Conservation (phyloP, 495 filamentous ascomycete species). For the Pyrenopolyporus hunteri region DNA sequence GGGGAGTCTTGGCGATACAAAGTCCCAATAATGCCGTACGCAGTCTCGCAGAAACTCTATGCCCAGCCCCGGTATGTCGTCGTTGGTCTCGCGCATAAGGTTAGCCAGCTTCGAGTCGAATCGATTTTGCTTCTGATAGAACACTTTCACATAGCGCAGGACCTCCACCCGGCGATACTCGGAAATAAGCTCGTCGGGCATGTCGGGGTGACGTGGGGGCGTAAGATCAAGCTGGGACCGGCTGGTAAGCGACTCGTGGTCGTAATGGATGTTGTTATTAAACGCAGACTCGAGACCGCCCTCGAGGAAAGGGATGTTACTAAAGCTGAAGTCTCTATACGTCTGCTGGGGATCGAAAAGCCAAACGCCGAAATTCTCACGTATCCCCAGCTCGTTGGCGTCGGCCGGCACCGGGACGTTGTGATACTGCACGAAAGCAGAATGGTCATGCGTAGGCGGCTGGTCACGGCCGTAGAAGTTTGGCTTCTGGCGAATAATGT, state of each 20-base stretch:
- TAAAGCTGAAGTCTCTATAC: constrained; percentile 49
- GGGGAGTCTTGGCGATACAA: constrained; percentile 90
- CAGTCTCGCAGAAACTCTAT: constrained; percentile 91
- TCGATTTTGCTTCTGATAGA: constrained; percentile 75
- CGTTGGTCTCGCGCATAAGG: constrained; percentile 71
- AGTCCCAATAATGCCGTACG: constrained; percentile 88
- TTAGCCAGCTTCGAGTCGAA: constrained; percentile 72
- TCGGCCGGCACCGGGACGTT: constrained; percentile 46
- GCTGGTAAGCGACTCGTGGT: constrained; percentile 63
- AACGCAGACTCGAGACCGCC: constrained; percentile 57
- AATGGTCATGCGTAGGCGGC: constrained; percentile 43
- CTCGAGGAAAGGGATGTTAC: constrained; percentile 54
- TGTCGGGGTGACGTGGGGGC: constrained; percentile 69
- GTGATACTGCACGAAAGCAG: constrained; percentile 45
- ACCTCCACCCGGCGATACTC: constrained; percentile 84
- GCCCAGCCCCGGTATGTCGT: constrained; percentile 74
- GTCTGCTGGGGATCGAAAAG: constrained; percentile 54
- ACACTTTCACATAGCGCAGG: constrained; percentile 76
- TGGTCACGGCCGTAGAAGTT: constrained; percentile 50
- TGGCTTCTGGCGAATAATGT: constrained; percentile 53
- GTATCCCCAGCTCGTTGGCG: constrained; percentile 41
- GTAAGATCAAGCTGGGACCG: constrained; percentile 78
- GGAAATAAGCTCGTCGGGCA: constrained; percentile 77
- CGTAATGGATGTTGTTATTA: constrained; percentile 59
- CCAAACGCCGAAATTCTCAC: constrained; percentile 57